Evolutionary conservation across 73 alveolate species (phyloP), one percentile per base, ranked within the genome.

Genomic region (Loxodes magnus): DNA sequence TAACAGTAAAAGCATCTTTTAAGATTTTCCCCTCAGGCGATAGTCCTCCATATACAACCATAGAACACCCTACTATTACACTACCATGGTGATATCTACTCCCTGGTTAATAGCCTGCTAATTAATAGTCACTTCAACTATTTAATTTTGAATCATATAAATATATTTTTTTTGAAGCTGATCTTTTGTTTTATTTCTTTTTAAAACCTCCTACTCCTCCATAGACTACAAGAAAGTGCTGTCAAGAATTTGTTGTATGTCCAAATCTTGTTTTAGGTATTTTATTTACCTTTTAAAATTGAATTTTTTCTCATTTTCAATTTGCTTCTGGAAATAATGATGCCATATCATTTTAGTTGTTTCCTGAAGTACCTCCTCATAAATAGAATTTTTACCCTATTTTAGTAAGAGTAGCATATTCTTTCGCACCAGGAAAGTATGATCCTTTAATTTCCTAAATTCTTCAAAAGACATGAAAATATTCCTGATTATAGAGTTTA

Each of bases 201-300:
- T 46, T 46, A 24, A 46, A 46, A 10, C 53, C 59, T n/a, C 59
- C 59, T 24, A 20, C 59, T 1, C 59, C 59, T 46, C 59, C 59
- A 24, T 46, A 46, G n/a, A 46, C 59, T 1, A 46, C 59, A 2
- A 46, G 27, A 25, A 10, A 46, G 39, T 16, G 22, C n/a, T 2
- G 7, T n/a, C 9, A 46, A 7, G 50, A 21, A 12, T 25, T 10
- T 12, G 59, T 19, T 5, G 39, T 25, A 24, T 46, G 59, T 1
- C 59, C 59, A 24, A 12, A 37, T 2, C 59, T 0, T 0, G 59
- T 37, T 10, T 46, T 41, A 1, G 59, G 59, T n/a, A n/a, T n/a
- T n/a, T n/a, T n/a, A n/a, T n/a, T n/a, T n/a, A n/a, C n/a, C n/a
- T n/a, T n/a, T n/a, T n/a, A n/a, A n/a, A n/a, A n/a, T n/a, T n/a